Evolutionary conservation across 331 rosid genomes (phyloP), one percentile per base, ranked within the genome.

Genomic region (Quercus lobata): DNA sequence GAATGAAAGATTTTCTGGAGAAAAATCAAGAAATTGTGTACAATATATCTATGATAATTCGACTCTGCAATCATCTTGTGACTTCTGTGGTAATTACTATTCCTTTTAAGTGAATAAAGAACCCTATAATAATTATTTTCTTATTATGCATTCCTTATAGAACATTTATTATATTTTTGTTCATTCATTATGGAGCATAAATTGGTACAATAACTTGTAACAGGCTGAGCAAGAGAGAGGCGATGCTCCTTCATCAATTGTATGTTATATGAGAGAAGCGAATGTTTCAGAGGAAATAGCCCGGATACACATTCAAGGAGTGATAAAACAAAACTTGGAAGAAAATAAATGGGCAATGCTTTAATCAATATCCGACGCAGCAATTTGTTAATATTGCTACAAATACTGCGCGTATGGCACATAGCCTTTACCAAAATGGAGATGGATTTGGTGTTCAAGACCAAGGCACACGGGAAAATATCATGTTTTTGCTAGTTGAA

Each of bases 211-310:
- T 32, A 17, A 55, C 11, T 8, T 4, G 49, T 22, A 57, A 2
- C 82, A 87, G 97, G 90, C 87, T 5, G 93, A 92, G 73, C 82
- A 70, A 61, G 90, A 92, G 72, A 86, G 91, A 69, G 93, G 97
- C 1, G 97, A 92, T 73, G 87, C 82, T 46, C 81, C 90, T 56
- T 92, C 97, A 0, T 83, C 91, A 27, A 81, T 92, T 56, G 0
- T 81, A 27, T 92, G 94, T 19, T 85, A 82, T 53, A 88, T 87
- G 93, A 76, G 79, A 71, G 83, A 92, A 78, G 80, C 8, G 84
- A 57, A 72, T 41, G 87, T 74, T 29, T 69, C 74, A 34, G 93
- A 92, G 61, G 90, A 88, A 25, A 41, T 32, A 35, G 97, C 97
- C 70, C 71, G 83, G 58, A 74, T 41, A 30, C 72, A 87, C 27